Base-by-base conservation (phyloP, 805 yeast species). In the Kregervanrija fluxuum region DNA sequence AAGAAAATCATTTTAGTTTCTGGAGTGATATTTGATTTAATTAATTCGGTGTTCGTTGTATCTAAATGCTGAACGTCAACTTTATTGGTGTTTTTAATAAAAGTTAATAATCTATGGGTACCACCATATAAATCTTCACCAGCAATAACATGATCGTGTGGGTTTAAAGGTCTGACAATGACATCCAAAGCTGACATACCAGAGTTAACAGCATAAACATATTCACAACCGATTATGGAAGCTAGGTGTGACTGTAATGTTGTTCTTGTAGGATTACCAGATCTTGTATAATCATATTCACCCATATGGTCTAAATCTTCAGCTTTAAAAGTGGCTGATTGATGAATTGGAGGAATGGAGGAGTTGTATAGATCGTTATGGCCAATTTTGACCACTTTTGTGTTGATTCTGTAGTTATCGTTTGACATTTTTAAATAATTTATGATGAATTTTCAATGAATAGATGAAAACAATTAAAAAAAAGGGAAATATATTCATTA, bases 71-170 rank as follows among this genome's bases (percentile, higher is more conserved):
- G 70, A 17, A 87, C 84, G 28, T 72, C 73, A 46, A 88, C 70
- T 50, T 79, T 81, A 15, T 80, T 81, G 57, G 78, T 79, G 37
- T 72, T 73, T 55, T 77, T 69, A 55, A 87, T 65, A 57, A 80
- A 86, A 11, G 87, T 84, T 53, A 90, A 74, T 53, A 90, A 72
- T 55, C 98, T 74, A 64, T 90, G 85, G 32, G 95, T 83, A 32
- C 98, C 98, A 43, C 98, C 98, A 60, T 90, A 90, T 50, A 90
- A 74, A 60, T 90, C 98, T 61, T 86, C 93, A 43, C 98, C 98
- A 5, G 96, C 95, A 53, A 90, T 77, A 32, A 90, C 90, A 62
- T 86, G 88, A 60, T 85, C 95, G n/a, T 90, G 89, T 1, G 95
- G 91, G 43, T 64, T 68, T 49, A 89, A 70, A 38, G 95, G 74